Evolutionary conservation across 2,329 filamentous ascomycete genomes (phyloP).

Genomic region (Monascus ruber): DNA sequence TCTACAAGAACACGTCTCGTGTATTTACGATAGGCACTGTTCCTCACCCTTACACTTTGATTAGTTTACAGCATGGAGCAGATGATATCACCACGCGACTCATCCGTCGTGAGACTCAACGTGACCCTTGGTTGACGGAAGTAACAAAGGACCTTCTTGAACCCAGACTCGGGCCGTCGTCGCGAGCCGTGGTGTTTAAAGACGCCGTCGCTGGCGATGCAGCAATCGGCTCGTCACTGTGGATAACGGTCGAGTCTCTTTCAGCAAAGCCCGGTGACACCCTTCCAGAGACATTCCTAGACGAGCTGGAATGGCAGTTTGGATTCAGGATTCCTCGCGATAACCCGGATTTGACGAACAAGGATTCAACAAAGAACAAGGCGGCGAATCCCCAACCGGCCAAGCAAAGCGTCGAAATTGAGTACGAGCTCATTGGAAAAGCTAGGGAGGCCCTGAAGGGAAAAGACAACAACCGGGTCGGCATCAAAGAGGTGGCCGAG

Average conservation of each 20-base stretch:
- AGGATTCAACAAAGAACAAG: conserved; percentile 21
- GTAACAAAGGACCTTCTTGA: conserved; percentile 61
- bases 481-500: conserved; percentile 35
- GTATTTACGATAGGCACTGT: conserved; percentile 77
- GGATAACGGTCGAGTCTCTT: conserved; percentile 63
- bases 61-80: conserved; percentile 51
- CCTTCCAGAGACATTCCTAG: conserved; percentile 38
- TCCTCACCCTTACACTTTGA: conserved; percentile 81
- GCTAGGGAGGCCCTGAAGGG: conserved; percentile 35
- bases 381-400: conserved; percentile 26
- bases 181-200: conserved; percentile 65
- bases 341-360: conserved; percentile 27
- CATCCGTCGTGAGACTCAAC: conserved; percentile 56
- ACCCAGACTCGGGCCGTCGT: conserved; percentile 48
- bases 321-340: conserved; percentile 65
- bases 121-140: conserved; percentile 67
- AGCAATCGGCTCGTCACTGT: conserved; percentile 56
- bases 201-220: conserved; percentile 63
- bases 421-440: conserved; percentile 40
- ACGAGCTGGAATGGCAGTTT: conserved; percentile 80
- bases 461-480: conserved; percentile 24
- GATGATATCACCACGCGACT: conserved; percentile 51
- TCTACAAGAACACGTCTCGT: conserved; percentile 59
- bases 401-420: conserved; percentile 26
- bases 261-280: conserved; percentile 38